Base-by-base conservation (phyloP, 306 rosid species). In the Cicer bijugum region DNA sequence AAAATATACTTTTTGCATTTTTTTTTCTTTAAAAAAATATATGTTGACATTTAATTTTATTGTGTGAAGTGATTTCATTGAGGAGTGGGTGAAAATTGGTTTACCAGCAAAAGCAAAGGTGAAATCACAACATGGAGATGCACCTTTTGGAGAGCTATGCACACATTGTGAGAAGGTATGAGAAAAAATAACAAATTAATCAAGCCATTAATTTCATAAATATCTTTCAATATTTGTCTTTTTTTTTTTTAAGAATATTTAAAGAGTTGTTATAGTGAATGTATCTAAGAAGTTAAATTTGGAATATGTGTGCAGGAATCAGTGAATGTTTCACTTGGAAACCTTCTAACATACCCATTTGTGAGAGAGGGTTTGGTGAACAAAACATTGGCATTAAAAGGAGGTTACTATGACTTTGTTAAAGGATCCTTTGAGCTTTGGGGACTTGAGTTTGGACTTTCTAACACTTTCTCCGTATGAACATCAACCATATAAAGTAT, bases 301-400 rank as follows among this genome's bases (percentile, higher is more conserved):
- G 82, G 76, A 62, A 60, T 51, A 60, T 51, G 53, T 39, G 61
- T 84, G 80, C 97, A 94, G 98, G 98, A 94, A 80, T 91, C 97
- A 2, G 98, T 94, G 88, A 90, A 85, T 74, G 79, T 60, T 33
- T 91, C 97, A 0, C 87, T 94, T 53, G 98, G 95, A 70, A 89
- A 91, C 85, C 82, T 94, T 76, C 84, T 94, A n/a, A 89, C 90
- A 63, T 91, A 94, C 64, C 98, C 97, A 64, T 94, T 88, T 88
- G 98, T 94, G 2, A 88, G 98, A 81, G 96, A 91, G 1, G 97
- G 95, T 0, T 81, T 94, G 85, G 88, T 86, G 88, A 94, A 94
- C 79, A 86, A 86, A 12, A 91, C 97, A 17, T 85, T 94, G 38
- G 85, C 82, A 75, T 71, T 94, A 42, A 89, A 89, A 82, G 98